Evolutionary conservation across 768 basidiomycete genomes (phyloP), one percentile per base, ranked within the genome.

Genomic region (Rossbeevera mucosa): DNA sequence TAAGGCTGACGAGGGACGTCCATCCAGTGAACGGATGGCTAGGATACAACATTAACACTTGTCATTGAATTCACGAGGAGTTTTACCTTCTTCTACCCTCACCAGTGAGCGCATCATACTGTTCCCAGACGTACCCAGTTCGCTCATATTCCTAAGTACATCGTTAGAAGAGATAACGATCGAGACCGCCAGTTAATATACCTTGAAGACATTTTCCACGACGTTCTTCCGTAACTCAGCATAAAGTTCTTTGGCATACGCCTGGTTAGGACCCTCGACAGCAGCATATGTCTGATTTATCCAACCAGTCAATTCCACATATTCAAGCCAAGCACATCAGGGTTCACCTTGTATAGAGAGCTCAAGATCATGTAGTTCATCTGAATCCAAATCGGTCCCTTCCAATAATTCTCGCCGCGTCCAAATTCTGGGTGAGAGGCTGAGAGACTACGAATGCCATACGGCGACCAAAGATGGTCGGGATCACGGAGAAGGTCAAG

Each of bases 11-110:
- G 41, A 95, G 74, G 42, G 93, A 92, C 24, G 94, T 94, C 94
- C 94, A 96, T 9, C 94, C 94, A 11, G 94, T 96, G 73, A 97
- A 98, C 0, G 94, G 94, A 69, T 95, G 92, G 62, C 94, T 94
- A 61, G 44, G 48, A 52, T 24, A 38, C 16, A 47, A 44, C 20
- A 43, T 56, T 30, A 62, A 25, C 13, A 58, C 21, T 29, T 47
- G 45, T 6, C 18, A 47, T 43, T 40, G 30, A 33, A 51, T 55
- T n/a, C 24, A n/a, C 16, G 38, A 33, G 18, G 20, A 33, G 44
- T 60, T 76, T n/a, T 55, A 88, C 90, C 91, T 95, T 74, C 94
- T 72, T 65, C 77, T 77, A 2, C 94, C 94, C 65, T 91, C 80
- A 16, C 94, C 94, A 14, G 82, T 89, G 4, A 75, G 67, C 1